These are phyloP conservation scores for Cutaneotrichosporon cavernicola DNA, from an alignment of 1,284 basidiomycete species.

Conservation along the genomic window DNA sequence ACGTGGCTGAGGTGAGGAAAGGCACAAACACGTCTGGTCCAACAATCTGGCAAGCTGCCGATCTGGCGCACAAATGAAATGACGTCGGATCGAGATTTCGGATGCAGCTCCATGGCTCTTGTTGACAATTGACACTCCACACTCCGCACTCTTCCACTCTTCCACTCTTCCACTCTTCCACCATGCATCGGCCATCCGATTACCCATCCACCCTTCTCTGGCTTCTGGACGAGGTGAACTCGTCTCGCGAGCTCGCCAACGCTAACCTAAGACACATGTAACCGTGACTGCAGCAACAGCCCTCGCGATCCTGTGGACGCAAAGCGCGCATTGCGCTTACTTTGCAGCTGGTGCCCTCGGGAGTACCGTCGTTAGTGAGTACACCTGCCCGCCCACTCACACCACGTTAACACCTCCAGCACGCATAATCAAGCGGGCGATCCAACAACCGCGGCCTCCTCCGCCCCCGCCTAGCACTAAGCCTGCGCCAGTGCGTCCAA, in stretches of 20 bases:
- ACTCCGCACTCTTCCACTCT: background rate
- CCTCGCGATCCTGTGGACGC: slow-evolving; percentile 62
- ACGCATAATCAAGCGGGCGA: slow-evolving; percentile 65
- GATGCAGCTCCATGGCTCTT: background rate
- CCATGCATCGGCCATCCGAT: slow-evolving; percentile 31
- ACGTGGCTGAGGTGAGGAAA: background rate
- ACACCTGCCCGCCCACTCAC: background rate
- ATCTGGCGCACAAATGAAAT: background rate
- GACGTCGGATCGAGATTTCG: background rate
- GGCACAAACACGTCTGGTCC: background rate
- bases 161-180: background rate
- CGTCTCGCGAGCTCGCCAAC: background rate
- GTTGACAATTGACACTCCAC: slow-evolving; percentile 1
- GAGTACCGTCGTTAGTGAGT: slow-evolving; percentile 57
- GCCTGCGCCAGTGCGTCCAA: slow-evolving; percentile 27
- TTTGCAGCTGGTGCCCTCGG: slow-evolving; percentile 65
- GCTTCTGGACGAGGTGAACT: slow-evolving; percentile 43
- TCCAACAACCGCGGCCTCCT: slow-evolving; percentile 71
- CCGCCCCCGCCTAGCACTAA: slow-evolving; percentile 41
- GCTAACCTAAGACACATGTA: slow-evolving; percentile 47
- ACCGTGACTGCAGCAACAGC: slow-evolving; percentile 65
- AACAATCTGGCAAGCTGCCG: no score
- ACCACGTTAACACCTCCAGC: slow-evolving; percentile 52
- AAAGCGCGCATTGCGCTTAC: slow-evolving; percentile 67
- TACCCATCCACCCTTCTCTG: slow-evolving; percentile 44